Conservation (phyloP, 768 basidiomycete genomes). For the Serendipita sp. region DNA sequence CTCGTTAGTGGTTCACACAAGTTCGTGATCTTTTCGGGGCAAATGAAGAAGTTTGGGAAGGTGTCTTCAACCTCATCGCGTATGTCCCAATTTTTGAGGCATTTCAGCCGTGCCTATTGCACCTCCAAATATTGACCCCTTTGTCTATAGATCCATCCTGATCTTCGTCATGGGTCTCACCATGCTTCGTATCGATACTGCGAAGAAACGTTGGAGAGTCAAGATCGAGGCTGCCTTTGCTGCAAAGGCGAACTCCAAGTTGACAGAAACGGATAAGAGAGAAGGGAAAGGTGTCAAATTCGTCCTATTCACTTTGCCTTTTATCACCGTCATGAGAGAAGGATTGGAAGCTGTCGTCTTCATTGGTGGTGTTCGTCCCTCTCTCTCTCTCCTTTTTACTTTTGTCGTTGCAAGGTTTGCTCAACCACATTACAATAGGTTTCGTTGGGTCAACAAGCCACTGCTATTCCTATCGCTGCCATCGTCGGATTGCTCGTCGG, state of each 20-base stretch:
- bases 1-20: constrained; percentile 66
- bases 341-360: constrained; percentile 88
- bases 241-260: neutral
- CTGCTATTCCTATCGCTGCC: constrained; percentile 78
- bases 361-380: constrained; percentile 53
- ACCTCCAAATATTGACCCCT: constrained; percentile 10
- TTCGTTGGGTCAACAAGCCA: constrained; percentile 65
- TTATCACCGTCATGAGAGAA: constrained; percentile 87
- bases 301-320: constrained; percentile 75
- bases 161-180: constrained; percentile 88
- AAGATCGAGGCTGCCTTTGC: constrained; percentile 69
- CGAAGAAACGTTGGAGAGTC: constrained; percentile 86
- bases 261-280: constrained; percentile 21
- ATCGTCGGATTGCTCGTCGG: constrained; percentile 75
- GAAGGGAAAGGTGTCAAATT: constrained; percentile 51
- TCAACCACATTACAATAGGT: constrained; percentile 22
- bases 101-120: constrained; percentile 51
- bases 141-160: constrained; percentile 33
- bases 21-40: constrained; percentile 69
- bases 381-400: neutral
- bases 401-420: neutral
- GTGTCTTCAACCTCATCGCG: constrained; percentile 31
- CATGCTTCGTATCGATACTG: constrained; percentile 90
- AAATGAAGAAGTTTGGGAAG: constrained; percentile 89
- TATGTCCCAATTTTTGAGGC: neutral